Conservation (phyloP, 106 monocot genomes). For the Gastrodia elata region DNA sequence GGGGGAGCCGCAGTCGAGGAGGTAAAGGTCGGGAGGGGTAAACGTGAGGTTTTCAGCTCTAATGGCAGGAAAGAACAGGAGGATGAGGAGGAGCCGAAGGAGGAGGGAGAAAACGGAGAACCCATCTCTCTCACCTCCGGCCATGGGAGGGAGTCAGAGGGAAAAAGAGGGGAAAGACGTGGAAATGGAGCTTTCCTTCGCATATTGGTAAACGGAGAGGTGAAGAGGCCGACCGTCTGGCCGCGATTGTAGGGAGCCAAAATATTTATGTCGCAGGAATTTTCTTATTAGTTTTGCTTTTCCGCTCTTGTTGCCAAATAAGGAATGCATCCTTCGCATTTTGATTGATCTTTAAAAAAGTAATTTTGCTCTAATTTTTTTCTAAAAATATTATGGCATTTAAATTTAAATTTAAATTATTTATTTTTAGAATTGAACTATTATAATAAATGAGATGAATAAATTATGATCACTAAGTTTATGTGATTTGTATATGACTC, state of each 20-base stretch:
- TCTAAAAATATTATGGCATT: no score
- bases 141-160: background rate
- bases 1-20: slow-evolving; percentile 56
- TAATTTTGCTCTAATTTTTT: no score
- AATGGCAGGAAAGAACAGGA: background rate
- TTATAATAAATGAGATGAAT: no score
- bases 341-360: no score
- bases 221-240: background rate
- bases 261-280: no score
- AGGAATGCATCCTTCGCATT: no score
- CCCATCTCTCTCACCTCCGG: slow-evolving; percentile 9
- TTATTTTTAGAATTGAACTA: no score
- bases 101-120: slow-evolving; percentile 2
- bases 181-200: background rate
- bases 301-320: no score
- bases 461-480: no score
- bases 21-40: slow-evolving; percentile 37
- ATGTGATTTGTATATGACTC: no score
- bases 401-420: no score
- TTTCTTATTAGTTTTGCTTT: no score
- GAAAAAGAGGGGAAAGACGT: background rate
- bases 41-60: background rate
- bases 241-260: background rate
- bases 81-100: background rate
- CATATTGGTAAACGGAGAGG: background rate